Evolutionary conservation across 2,329 filamentous ascomycete species (phyloP).

Genomic region (Bipolaris zeicola): DNA sequence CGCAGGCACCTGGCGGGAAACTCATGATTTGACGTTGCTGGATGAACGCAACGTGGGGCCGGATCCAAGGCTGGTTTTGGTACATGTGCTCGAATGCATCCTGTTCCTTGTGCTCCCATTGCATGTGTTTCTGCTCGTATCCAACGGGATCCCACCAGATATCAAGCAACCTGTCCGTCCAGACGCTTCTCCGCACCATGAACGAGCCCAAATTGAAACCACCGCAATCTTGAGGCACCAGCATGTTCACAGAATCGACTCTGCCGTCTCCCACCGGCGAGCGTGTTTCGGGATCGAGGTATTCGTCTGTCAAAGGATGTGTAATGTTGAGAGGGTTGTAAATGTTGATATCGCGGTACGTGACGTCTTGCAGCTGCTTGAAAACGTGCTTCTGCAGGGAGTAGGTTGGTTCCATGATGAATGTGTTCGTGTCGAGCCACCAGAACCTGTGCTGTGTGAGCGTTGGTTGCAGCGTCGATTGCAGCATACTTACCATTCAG

Average conservation of each 20-base stretch:
- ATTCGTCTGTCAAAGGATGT: constrained; percentile 75
- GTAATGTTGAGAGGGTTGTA: constrained; percentile 95
- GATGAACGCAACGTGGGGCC: constrained; percentile 85
- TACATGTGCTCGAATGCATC: constrained; percentile 94
- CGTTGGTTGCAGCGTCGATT: background rate
- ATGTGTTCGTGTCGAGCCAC: constrained; percentile 98
- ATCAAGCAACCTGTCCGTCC: constrained; percentile 90
- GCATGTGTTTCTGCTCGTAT: constrained; percentile 98
- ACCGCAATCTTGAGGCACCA: constrained; percentile 90
- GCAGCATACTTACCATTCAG: constrained; percentile 78
- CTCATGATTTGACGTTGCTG: constrained; percentile 92
- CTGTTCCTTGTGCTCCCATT: constrained; percentile 99
- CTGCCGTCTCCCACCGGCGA: constrained; percentile 80
- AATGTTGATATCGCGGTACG: constrained; percentile 93
- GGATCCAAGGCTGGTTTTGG: constrained; percentile 87
- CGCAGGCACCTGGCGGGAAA: constrained; percentile 89
- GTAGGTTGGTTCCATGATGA: constrained; percentile 93
- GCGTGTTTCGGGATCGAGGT: constrained; percentile 75
- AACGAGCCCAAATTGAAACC: constrained; percentile 98
- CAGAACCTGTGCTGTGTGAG: constrained; percentile 77
- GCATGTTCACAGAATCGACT: constrained; percentile 78
- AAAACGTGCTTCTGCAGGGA: constrained; percentile 92
- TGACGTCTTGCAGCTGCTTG: constrained; percentile 72
- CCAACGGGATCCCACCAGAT: constrained; percentile 98
- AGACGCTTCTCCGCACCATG: constrained; percentile 82